Evolutionary conservation across 306 rosid species (phyloP), one percentile per base, ranked within the genome.

Genomic region (Glycyrrhiza uralensis): DNA sequence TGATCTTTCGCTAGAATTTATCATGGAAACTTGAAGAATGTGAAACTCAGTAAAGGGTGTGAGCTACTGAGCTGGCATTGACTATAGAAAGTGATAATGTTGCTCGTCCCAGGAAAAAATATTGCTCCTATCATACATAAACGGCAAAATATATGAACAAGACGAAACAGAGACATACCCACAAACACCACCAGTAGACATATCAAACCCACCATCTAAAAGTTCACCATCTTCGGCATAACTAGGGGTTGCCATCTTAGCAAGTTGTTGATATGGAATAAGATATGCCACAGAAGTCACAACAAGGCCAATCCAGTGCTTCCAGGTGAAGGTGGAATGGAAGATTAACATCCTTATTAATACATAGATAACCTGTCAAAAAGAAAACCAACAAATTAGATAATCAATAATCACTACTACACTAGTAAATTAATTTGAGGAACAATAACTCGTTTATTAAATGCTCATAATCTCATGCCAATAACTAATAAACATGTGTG

Each of bases 201-300:
- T 90, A 86, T 93, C 97, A 83, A 90, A 93, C 11, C 98, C 98
- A 4, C 98, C 98, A 72, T 93, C 97, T n/a, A 90, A 61, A 62
- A 93, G 98, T 46, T 93, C 97, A 68, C 97, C 98, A 83, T 87
- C 86, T 17, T 85, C 82, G n/a, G 75, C 72, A 28, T 80, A 88
- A 67, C 76, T 14, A 18, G 92, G 97, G 15, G 61, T 80, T 4
- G 97, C 97, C 97, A 91, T 91, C 33, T 76, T 83, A 23, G 84
- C 85, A 30, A 91, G 88, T 67, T 88, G 97, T 77, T 87, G 75
- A 76, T 91, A 88, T 9, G 97, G 92, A 56, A 88, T 14, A 15
- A 22, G 13, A 76, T 85, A 91, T 10, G 89, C 90, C 9, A 78
- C 36, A 8, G 95, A 88, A 56, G 96, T 91, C 66, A 91, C 61